phyloP scores from a whole-genome alignment of 768 basidiomycete genomes.

The Leccinellum albellum region DNA sequence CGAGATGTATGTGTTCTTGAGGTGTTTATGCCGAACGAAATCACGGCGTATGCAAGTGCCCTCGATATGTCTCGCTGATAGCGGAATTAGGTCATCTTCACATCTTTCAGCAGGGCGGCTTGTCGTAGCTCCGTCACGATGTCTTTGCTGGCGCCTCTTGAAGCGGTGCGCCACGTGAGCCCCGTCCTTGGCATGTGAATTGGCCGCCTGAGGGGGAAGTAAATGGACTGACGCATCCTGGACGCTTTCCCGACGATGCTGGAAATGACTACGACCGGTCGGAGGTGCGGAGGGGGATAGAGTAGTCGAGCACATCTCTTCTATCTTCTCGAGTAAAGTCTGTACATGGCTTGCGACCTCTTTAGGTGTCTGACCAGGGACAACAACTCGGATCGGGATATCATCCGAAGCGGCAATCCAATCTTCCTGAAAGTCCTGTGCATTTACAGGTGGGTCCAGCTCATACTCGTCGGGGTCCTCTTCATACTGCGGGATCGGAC shows the following conservation, averaged over 20 bases:
- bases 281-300: not conserved
- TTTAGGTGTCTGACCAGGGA: conserved; percentile 33
- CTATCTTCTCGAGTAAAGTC: conserved; percentile 18
- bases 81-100: conserved; percentile 22
- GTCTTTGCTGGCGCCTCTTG: conserved; percentile 10
- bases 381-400: conserved; percentile 33
- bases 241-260: not conserved
- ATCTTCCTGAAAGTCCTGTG: conserved; percentile 30
- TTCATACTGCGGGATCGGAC: conserved; percentile 30
- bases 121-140: not conserved
- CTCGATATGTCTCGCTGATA: conserved; percentile 24
- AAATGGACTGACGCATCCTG: not conserved
- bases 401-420: conserved; percentile 37
- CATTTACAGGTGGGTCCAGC: conserved; percentile 30
- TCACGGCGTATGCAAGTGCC: conserved; percentile 22
- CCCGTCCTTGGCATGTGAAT: conserved; percentile 6
- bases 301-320: conserved; percentile 9
- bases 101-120: conserved; percentile 7
- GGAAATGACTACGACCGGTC: not conserved
- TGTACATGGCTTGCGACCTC: conserved; percentile 21
- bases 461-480: conserved; percentile 32
- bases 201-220: not conserved
- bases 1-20: conserved; percentile 30
- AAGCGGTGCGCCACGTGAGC: conserved; percentile 1
- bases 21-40: conserved; percentile 25